Evolutionary conservation across 768 basidiomycete genomes (phyloP), one percentile per base, ranked within the genome.

Genomic region (Boletus barrowsii): DNA sequence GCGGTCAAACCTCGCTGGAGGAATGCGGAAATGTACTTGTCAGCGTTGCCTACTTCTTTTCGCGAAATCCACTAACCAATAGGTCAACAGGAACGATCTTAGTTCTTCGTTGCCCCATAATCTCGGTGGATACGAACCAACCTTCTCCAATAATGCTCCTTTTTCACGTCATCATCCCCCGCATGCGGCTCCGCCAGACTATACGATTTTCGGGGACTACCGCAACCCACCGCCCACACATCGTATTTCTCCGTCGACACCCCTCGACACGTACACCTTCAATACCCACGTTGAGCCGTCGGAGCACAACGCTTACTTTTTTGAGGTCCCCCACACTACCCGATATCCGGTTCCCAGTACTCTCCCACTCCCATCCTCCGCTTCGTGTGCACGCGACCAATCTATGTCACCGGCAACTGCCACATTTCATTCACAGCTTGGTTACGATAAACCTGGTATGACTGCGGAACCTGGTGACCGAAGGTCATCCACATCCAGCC

Each of bases 1-100:
- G 42, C 59, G 17, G 60, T 65, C 32, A 62, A 56, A 48, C 57
- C 56, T 49, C 71, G 69, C 29, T 71, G 69, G 69, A 67, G 70
- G 45, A 62, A 53, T 24, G 69, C 69, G 29, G 71, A 72, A 47
- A 66, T 69, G 45, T 59, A 71, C 62, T 47, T 71, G 69, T 69
- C 73, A 80, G 67, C 64, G n/a, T 35, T 24, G 6, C 17, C 22
- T 37, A 15, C 18, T 37, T 53, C 52, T 61, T 63, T 3, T 64
- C 2, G 54, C 67, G 48, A 56, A 48, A 15, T 66, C 70, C 29
- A 75, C 78, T 78, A 56, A 75, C 60, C 62, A 62, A 15, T 47
- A 55, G 2, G 49, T 56, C 5, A 24, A 39, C 36, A 70, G 69
- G 42, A 66, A 61, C 18, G 64, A 70, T 18, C 60, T 70, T 35